Percentiles rank a stretch among this genome's conserved stretches.
Conservation (phyloP, 2,329 filamentous ascomycete genomes). For the Ascochyta pisi region DNA sequence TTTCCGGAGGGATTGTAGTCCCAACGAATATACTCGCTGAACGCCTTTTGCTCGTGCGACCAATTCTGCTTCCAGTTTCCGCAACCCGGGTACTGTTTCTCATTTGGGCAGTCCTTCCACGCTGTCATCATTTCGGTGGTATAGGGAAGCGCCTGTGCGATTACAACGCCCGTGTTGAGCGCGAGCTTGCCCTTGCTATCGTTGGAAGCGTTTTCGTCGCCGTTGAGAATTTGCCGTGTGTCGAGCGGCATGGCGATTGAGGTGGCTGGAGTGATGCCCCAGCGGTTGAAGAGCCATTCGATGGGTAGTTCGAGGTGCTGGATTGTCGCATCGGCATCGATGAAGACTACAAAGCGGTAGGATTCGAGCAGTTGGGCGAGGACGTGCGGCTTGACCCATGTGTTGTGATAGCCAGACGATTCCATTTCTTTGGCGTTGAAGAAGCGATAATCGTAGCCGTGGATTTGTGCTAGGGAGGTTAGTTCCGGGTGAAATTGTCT, state of each 20-base stretch:
- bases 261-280: conserved; percentile 52
- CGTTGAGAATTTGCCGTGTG: conserved; percentile 18
- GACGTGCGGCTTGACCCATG: conserved; percentile 55
- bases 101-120: conserved; percentile 42
- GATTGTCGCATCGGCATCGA: conserved; percentile 56
- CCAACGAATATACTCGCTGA: conserved; percentile 45
- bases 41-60: conserved; percentile 46
- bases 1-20: conserved; percentile 36
- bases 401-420: conserved; percentile 43
- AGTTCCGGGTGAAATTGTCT: neutral
- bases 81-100: conserved; percentile 36
- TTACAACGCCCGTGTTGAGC: conserved; percentile 51
- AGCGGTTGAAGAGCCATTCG: conserved; percentile 59
- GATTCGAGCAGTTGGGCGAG: conserved; percentile 50
- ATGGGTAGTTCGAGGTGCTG: conserved; percentile 53
- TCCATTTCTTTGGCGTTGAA: conserved; percentile 46
- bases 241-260: conserved; percentile 54
- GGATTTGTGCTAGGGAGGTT: conserved; percentile 37
- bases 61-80: conserved; percentile 35
- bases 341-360: conserved; percentile 54
- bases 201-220: conserved; percentile 33
- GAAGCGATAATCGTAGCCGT: conserved; percentile 56
- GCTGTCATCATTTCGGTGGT: conserved; percentile 40
- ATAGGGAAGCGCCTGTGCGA: conserved; percentile 43
- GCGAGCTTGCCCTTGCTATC: conserved; percentile 47